phyloP scores from a whole-genome alignment of 495 filamentous ascomycete species.

The Aspergillus asperescens region DNA sequence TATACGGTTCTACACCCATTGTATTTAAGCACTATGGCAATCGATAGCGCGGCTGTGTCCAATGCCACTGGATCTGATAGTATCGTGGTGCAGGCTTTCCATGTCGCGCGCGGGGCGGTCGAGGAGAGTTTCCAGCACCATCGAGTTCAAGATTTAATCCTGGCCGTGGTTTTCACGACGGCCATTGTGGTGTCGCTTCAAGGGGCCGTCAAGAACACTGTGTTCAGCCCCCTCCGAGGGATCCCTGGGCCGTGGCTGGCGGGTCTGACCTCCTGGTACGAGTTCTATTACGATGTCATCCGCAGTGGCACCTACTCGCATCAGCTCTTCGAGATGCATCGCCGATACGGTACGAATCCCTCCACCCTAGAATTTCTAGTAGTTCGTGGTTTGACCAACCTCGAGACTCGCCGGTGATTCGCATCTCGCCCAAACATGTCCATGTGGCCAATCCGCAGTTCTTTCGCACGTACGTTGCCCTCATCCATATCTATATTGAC shows the following conservation, averaged over 20 bases:
- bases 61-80: too few relatives aligned
- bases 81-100: too few relatives aligned
- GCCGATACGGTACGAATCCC: neutral
- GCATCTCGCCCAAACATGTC: constrained; percentile 8
- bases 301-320: neutral
- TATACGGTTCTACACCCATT: too few relatives aligned
- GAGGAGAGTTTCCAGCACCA: too few relatives aligned
- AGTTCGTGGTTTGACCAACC: neutral
- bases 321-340: neutral
- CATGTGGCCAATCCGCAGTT: constrained; percentile 6
- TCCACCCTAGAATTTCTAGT: too few relatives aligned
- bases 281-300: constrained; percentile 11
- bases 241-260: constrained; percentile 3
- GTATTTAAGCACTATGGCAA: too few relatives aligned
- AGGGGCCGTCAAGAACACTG: too few relatives aligned
- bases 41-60: too few relatives aligned
- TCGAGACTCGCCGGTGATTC: constrained; percentile 3
- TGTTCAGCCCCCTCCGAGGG: neutral
- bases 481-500: neutral
- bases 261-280: constrained; percentile 3
- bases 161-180: too few relatives aligned
- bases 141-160: too few relatives aligned
- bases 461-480: neutral
- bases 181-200: too few relatives aligned
- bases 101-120: too few relatives aligned